Evolutionary conservation across 306 rosid genomes (phyloP), one percentile per base, ranked within the genome.

Genomic region (Calophaca sinica): DNA sequence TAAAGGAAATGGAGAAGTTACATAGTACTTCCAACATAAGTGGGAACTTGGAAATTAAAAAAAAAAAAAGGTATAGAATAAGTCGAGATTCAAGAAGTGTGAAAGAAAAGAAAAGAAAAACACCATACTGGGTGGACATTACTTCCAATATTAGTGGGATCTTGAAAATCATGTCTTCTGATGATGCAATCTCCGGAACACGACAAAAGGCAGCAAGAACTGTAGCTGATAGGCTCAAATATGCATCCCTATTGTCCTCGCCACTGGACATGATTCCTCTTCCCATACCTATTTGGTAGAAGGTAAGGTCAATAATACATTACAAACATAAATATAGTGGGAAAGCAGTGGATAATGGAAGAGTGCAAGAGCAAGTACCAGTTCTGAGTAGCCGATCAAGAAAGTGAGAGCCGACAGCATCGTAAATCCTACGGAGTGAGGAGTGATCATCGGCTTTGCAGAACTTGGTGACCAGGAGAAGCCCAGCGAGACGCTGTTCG

Each of bases 401-500:
- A 77, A 94, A 92, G 66, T 9, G 79, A 73, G 80, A 76, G 36
- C 93, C 97, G 48, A 94, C 89, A 9, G 96, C 93, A 13, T 88
- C 72, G 33, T 91, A 92, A 48, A 90, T 84, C 87, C 85, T 85
- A 33, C 76, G 78, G 36, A 94, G 93, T 11, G 96, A 88, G 67
- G 85, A 58, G 39, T 80, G 83, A 42, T 94, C 89, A 12, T 90
- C 91, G 3, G 92, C 87, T 70, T 85, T 86, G 82, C 89, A 90
- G 73, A 92, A 90, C 75, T 90, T 92, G 42, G 97, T 88, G 38
- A 92, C 93, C 12, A 94, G 86, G 63, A 91, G 92, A 58, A 94
- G 97, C 6, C 97, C 96, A 6, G 96, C 97, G 5, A 94, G 96
- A 59, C 97, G 93, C 64, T 94, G 97, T 73, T 90, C 97, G 62